Evolutionary conservation across 169 alveolate species (phyloP).

Genomic region (Eimeria nieschulzi): DNA sequence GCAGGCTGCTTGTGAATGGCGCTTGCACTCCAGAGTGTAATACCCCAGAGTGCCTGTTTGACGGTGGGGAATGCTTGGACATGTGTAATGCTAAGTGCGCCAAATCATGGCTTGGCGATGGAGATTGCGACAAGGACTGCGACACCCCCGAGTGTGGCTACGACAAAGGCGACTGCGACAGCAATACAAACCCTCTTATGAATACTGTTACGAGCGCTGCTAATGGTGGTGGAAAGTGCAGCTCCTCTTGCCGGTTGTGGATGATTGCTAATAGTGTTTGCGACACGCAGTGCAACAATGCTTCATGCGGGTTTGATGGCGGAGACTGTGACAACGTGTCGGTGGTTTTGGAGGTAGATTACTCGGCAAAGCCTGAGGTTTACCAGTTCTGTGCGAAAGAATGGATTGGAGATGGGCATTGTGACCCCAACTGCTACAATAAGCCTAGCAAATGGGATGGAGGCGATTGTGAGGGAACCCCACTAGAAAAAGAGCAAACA

Average conservation of each 20-base stretch:
- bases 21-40: slow-evolving; percentile 82
- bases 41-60: slow-evolving; percentile 80
- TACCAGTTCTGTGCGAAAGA: slow-evolving; percentile 80
- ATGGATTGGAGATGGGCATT: slow-evolving; percentile 83
- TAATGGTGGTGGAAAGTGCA: slow-evolving; percentile 58
- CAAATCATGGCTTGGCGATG: slow-evolving; percentile 83
- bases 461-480: slow-evolving; percentile 71
- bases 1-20: slow-evolving; percentile 81
- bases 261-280: slow-evolving; percentile 83
- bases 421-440: slow-evolving; percentile 82
- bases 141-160: slow-evolving; percentile 79
- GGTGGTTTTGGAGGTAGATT: slow-evolving; percentile 79
- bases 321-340: slow-evolving; percentile 82
- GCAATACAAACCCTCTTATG: slow-evolving; percentile 38
- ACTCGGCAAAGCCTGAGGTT: slow-evolving; percentile 77
- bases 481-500: slow-evolving; percentile 24
- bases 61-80: slow-evolving; percentile 80
- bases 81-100: slow-evolving; percentile 82
- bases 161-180: slow-evolving; percentile 82
- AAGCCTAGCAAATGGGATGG: slow-evolving; percentile 74
- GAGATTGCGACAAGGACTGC: slow-evolving; percentile 82
- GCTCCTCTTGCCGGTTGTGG: slow-evolving; percentile 79
- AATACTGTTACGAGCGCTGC: not conserved
- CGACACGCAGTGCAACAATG: slow-evolving; percentile 79
- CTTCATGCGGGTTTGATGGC: slow-evolving; percentile 77